Percentiles rank a stretch among this genome's conserved stretches.
Evolutionary conservation across 805 yeast genomes (phyloP).

Genomic region (Kazachstania bromeliacearum): DNA sequence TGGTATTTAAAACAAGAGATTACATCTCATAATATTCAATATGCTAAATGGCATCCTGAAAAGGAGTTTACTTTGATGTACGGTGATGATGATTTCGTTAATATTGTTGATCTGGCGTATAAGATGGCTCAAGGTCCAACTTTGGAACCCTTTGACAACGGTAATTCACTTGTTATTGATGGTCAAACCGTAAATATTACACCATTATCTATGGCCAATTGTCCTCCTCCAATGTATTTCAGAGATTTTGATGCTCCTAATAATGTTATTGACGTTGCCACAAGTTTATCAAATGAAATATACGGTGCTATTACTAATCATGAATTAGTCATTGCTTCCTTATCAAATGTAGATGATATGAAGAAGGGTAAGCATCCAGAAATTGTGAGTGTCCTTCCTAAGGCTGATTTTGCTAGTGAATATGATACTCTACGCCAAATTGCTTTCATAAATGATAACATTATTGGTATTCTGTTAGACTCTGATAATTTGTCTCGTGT

Average conservation of each 20-base stretch:
- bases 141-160: conserved; percentile 56
- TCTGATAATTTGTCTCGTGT: conserved; percentile 41
- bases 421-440: conserved; percentile 53
- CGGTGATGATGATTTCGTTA: conserved; percentile 44
- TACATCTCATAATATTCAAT: conserved; percentile 27
- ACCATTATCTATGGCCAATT: conserved; percentile 74
- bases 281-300: conserved; percentile 46
- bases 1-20: conserved; percentile 91
- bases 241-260: conserved; percentile 50
- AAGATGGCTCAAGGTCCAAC: conserved; percentile 62
- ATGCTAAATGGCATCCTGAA: conserved; percentile 80
- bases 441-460: conserved; percentile 42
- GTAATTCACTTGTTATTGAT: conserved; percentile 74
- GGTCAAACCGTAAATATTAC: conserved; percentile 65
- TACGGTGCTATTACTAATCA: conserved; percentile 50
- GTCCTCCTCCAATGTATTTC: conserved; percentile 88
- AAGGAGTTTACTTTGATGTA: conserved; percentile 68
- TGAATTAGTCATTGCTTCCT: conserved; percentile 38
- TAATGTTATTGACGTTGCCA: conserved; percentile 56
- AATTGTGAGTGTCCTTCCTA: conserved; percentile 27
- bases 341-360: conserved; percentile 36
- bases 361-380: conserved; percentile 41
- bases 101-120: conserved; percentile 59
- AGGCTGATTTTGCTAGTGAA: conserved; percentile 30
- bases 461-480: conserved; percentile 54